Base-by-base conservation (phyloP, 2,329 filamentous ascomycete species). In the Stromatinia cepivora region DNA sequence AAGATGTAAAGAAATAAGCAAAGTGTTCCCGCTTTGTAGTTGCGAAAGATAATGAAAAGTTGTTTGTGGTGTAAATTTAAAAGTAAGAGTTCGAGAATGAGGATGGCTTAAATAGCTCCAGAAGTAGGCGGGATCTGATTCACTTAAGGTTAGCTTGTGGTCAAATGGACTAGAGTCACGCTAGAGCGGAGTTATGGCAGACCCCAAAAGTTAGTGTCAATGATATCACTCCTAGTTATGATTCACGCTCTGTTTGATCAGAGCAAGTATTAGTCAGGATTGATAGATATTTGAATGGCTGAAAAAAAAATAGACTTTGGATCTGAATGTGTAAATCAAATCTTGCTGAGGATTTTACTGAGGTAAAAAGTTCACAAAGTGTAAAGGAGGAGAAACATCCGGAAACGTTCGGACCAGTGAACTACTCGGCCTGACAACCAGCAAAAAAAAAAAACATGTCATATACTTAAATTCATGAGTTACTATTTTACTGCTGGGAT, bases 121-220 rank as follows among this genome's bases (percentile, higher is more conserved):
- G 39, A 46, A 36, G n/a, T 64, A 11, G 39, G 34, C 22, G n/a
- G 34, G 34, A 57, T 66, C 67, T 69, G 34, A 69, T 69, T 69
- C 67, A 69, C 67, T 58, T 54, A 50, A 20, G n/a, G 48, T 69
- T 66, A 69, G 67, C 61, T 54, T 58, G 25, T 52, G 39, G 5
- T 46, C 45, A 25, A 61, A 25, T 17, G 3, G 28, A 10, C 36
- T 66, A 66, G 15, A 50, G 36, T 66, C 31, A 56, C 58, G 45
- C 45, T 66, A 66, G 25, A 31, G 31, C 28, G 28, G 17, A 65
- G 61, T 69, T 54, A 46, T 57, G 67, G 67, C 67, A 66, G 67
- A 66, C 67, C 67, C 67, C 48, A 31, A 39, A 17, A 22, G 34
- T 57, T 48, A 25, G 36, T 69, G 25, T 36, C 13, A 25, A 63